phyloP scores from a whole-genome alignment of 768 basidiomycete genomes.

The Naematelia aurantialba region DNA sequence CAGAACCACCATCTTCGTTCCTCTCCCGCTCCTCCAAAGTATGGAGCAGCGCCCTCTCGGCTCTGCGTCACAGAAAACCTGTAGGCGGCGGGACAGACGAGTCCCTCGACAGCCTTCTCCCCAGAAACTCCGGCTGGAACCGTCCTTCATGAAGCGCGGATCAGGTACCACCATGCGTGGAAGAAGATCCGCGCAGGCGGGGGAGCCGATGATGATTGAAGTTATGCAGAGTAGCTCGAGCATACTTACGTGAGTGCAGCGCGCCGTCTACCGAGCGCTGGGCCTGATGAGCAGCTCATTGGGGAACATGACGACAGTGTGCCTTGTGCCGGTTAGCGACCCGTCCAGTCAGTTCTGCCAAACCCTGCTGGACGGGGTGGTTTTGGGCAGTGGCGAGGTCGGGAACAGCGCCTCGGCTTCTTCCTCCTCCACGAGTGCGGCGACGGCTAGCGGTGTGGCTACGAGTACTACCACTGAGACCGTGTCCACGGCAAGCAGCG shows the following conservation, averaged over 20 bases:
- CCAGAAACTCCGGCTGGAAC: no score
- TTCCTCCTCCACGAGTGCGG: not conserved
- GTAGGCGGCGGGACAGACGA: no score
- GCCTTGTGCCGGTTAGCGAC: conserved; percentile 25
- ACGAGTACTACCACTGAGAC: not conserved
- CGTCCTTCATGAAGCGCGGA: no score
- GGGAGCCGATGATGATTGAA: not conserved
- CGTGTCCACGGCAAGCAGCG: not conserved
- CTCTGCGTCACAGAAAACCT: no score
- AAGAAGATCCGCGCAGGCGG: no score
- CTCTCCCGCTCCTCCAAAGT: no score
- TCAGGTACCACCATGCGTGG: no score
- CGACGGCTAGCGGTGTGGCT: not conserved
- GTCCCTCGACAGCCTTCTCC: no score
- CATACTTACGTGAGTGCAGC: no score
- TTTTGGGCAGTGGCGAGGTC: conserved; percentile 1
- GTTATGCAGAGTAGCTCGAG: not conserved
- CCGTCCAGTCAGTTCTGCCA: conserved; percentile 26
- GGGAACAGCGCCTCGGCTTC: not conserved
- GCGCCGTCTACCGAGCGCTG: no score
- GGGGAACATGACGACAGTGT: conserved; percentile 24
- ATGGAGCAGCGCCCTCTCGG: no score
- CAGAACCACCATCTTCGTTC: no score
- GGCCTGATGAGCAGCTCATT: conserved; percentile 8
- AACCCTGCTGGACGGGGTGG: conserved; percentile 15